Evolutionary conservation across 2,329 filamentous ascomycete genomes (phyloP), one percentile per base, ranked within the genome.

Genomic region (Furcasterigmium furcatum): DNA sequence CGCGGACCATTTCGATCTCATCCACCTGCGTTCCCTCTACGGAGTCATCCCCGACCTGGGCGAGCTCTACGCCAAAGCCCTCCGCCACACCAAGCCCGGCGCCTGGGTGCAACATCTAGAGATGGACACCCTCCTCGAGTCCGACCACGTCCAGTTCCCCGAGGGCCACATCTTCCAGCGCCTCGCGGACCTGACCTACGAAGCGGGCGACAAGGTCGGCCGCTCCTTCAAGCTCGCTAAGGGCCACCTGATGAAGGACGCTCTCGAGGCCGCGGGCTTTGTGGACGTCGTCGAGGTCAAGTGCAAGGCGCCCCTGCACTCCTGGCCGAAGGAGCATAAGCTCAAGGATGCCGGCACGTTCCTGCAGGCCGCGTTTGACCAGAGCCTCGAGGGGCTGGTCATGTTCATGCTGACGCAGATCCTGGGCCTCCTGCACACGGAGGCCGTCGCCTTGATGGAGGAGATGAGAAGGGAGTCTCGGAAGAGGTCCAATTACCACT

Each of bases 21-120:
- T 85, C 52, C 80, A 83, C 56, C 73, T 74, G 3, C 73, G 76
- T 27, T 68, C 77, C 51, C 65, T 84, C 51, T 66, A 73, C 4
- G 79, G 80, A 36, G 71, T 72, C 41, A 72, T 83, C 50, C 62
- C 67, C 3, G 77, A 80, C 50, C 82, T 77, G 59, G 70, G 71
- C 24, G 67, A 71, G 27, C 59, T 82, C 13, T 66, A 82, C 47
- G 60, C 64, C 38, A 74, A 73, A 46, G 58, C 71, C 12, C 74
- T 64, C 54, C 64, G 64, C 43, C 72, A 78, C 47, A 64, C 80
- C 25, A 74, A 74, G 48, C 78, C 80, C 0, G 79, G 79, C 8
- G 78, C 71, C 6, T 62, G 56, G 48, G 44, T 61, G 4, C 54
- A 63, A 41, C 49, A 59, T 18, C 45, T 52, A 2, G 59, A 58